Evolutionary conservation across 2,329 filamentous ascomycete species (phyloP).

Genomic region (Pseudopithomyces maydicus): DNA sequence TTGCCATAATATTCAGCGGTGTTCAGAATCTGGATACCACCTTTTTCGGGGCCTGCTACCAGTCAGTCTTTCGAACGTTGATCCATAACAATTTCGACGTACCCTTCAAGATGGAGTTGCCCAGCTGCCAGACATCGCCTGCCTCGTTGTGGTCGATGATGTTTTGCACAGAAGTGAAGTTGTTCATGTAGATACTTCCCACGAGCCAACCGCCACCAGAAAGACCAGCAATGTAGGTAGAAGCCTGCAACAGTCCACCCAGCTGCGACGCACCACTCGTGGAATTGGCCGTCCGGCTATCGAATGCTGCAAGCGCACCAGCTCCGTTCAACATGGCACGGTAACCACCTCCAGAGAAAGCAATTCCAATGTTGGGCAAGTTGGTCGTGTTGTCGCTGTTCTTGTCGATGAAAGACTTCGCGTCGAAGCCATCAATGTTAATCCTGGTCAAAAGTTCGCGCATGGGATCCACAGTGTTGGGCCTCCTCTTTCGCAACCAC

Average conservation of each 20-base stretch:
- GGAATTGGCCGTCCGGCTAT: constrained; percentile 69
- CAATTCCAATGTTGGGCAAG: constrained; percentile 74
- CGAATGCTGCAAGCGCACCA: constrained; percentile 79
- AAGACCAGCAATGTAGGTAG: constrained; percentile 80
- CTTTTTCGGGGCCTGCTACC: constrained; percentile 51
- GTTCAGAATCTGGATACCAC: constrained; percentile 58
- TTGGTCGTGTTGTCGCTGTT: constrained; percentile 60
- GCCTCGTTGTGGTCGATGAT: constrained; percentile 56
- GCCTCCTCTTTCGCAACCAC: constrained; percentile 75
- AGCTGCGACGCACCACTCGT: constrained; percentile 67
- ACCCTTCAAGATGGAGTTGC: constrained; percentile 64
- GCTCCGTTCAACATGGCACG: constrained; percentile 84
- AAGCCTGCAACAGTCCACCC: constrained; percentile 78
- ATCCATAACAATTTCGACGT: not conserved
- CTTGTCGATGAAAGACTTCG: constrained; percentile 70
- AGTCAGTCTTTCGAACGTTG: constrained; percentile 8
- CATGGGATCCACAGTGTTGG: constrained; percentile 77
- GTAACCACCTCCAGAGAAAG: constrained; percentile 84
- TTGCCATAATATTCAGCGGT: constrained; percentile 67
- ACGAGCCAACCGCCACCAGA: constrained; percentile 86
- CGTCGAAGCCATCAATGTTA: constrained; percentile 79
- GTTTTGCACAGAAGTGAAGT: constrained; percentile 71
- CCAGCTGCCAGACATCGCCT: constrained; percentile 65
- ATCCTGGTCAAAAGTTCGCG: constrained; percentile 72
- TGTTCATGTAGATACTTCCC: constrained; percentile 77